Percentiles rank a stretch among this genome's conserved stretches.
Conservation (phyloP, 1,139 yeast species). For the Hyphopichia khmerensis region DNA sequence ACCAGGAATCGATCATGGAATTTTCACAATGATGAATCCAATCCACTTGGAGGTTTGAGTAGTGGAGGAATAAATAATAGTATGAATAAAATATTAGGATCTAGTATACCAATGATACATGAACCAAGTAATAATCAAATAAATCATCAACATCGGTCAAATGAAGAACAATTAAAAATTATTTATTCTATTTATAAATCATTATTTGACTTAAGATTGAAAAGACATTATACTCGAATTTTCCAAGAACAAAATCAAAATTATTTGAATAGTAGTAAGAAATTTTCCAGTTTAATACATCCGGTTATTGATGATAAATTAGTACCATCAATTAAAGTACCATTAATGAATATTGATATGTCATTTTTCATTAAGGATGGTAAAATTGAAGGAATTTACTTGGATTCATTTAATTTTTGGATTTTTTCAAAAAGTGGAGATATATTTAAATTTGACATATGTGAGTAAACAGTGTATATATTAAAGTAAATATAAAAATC, state of each 20-base stretch:
- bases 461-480: background rate
- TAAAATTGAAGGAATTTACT: slow-evolving; percentile 42
- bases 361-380: slow-evolving; percentile 37
- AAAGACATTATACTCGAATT: slow-evolving; percentile 24
- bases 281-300: slow-evolving; percentile 28
- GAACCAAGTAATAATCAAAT: background rate
- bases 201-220: slow-evolving; percentile 33
- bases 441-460: slow-evolving; percentile 32
- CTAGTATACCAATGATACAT: background rate
- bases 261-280: slow-evolving; percentile 10
- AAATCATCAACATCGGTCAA: background rate
- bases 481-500: background rate
- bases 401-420: slow-evolving; percentile 46
- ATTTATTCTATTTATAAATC: slow-evolving; percentile 34
- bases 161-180: slow-evolving; percentile 18
- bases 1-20: slow-evolving; percentile 4
- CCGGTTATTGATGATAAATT: slow-evolving; percentile 39
- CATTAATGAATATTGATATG: slow-evolving; percentile 34
- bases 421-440: slow-evolving; percentile 55
- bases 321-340: slow-evolving; percentile 43
- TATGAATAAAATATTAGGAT: slow-evolving; percentile 3
- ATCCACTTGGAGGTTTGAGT: background rate
- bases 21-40: slow-evolving; percentile 1
- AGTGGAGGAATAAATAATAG: background rate
- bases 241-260: slow-evolving; percentile 5